Evolutionary conservation across 139 green algal species (phyloP), one percentile per base, ranked within the genome.

Genomic region (Coccomyxa sp.): DNA sequence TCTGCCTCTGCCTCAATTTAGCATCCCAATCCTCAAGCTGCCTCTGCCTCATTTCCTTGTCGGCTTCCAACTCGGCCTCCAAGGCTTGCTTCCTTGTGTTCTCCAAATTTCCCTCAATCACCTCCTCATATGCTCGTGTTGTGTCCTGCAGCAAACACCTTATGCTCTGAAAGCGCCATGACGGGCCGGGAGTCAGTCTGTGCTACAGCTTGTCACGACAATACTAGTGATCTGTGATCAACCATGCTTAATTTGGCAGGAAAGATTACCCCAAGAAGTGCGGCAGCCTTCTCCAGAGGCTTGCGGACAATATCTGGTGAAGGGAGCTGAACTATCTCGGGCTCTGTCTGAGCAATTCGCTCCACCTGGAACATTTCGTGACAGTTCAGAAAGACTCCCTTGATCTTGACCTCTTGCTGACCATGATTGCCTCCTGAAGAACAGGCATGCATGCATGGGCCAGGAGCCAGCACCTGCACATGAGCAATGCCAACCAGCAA

Each of bases 401-500:
- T 51, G 38, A 51, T 3, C 38, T 51, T 7, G 7, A 51, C 38
- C 38, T 51, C 7, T 51, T 51, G 38, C 38, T 51, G 38, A 51
- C 38, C 38, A 7, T 51, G 38, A 7, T 51, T 51, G 3, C 38
- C 38, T 51, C 3, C 38, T 51, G 38, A 51, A 51, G 38, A 51
- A 7, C 38, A 51, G 38, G 38, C 7, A 51, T 51, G 38, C 38
- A 51, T 51, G 38, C 38, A 51, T 51, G 38, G 38, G 38, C 3
- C 38, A 51, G 38, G 38, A 51, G 63, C 38, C 30, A 79, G 0
- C 60, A 92, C 90, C 88, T 96, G 93, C 58, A 95, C 85, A 18
- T 95, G 92, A 21, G 86, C 75, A 1, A 85, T 83, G 27, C 91
- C 88, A 13, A 91, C 30, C 23, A 89, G n/a, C 25, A 94, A 74